phyloP scores from a whole-genome alignment of 495 filamentous ascomycete species.

The Neurospora africana region DNA sequence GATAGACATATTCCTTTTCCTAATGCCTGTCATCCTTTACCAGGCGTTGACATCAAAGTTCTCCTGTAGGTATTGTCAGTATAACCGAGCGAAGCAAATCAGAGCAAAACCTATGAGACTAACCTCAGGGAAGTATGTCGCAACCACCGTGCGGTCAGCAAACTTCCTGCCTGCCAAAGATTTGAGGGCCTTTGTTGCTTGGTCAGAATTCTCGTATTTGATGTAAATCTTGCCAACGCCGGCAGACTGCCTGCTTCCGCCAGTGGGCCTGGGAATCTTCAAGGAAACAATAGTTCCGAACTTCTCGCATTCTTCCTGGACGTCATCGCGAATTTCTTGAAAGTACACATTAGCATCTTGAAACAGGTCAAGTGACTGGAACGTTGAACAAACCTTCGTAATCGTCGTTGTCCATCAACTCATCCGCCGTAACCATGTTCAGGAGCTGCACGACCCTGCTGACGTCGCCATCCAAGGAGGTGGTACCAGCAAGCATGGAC shows the following conservation, averaged over 20 bases:
- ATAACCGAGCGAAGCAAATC: neutral
- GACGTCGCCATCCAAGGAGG: slow-evolving; percentile 61
- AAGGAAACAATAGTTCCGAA: slow-evolving; percentile 74
- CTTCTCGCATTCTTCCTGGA: slow-evolving; percentile 83
- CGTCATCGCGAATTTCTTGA: slow-evolving; percentile 86
- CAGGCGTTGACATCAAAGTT: slow-evolving; percentile 71
- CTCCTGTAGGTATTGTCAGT: slow-evolving; percentile 41
- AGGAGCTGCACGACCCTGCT: slow-evolving; percentile 79
- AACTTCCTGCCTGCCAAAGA: slow-evolving; percentile 91
- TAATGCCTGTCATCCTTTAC: slow-evolving; percentile 30
- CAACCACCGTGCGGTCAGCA: slow-evolving; percentile 88
- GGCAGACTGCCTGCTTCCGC: slow-evolving; percentile 66
- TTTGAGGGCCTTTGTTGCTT: slow-evolving; percentile 72
- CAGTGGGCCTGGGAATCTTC: slow-evolving; percentile 81
- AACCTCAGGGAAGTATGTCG: slow-evolving; percentile 90
- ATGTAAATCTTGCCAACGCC: slow-evolving; percentile 98
- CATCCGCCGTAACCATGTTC: slow-evolving; percentile 97
- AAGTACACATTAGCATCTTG: slow-evolving; percentile 4
- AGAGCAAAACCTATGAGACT: slow-evolving; percentile 14
- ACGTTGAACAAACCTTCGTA: slow-evolving; percentile 64
- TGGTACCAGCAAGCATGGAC: slow-evolving; percentile 96
- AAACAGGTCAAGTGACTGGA: neutral
- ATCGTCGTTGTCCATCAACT: slow-evolving; percentile 86
- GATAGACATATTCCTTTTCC: neutral
- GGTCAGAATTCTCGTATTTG: slow-evolving; percentile 73